phyloP scores from a whole-genome alignment of 805 yeast species.

The Myxozyma monticola region DNA sequence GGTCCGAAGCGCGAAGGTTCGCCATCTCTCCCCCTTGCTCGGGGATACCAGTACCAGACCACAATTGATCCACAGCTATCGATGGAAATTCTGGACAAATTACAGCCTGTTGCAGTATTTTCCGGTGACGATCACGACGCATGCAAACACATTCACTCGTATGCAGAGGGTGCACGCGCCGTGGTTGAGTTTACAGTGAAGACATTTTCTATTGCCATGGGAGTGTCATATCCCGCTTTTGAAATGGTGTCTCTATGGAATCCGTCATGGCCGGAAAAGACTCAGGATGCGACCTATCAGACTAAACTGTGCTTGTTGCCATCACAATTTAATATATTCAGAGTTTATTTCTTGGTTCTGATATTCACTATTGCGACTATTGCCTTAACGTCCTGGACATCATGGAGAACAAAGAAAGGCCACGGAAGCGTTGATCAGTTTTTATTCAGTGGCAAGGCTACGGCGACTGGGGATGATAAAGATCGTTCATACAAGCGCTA shows the following conservation, averaged over 20 bases:
- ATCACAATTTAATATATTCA: constrained; percentile 29
- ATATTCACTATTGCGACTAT: constrained; percentile 17
- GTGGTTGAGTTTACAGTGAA: constrained; percentile 79
- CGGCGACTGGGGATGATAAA: constrained; percentile 1
- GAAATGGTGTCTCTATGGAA: constrained; percentile 67
- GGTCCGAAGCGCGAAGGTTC: constrained; percentile 75
- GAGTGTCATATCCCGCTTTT: constrained; percentile 79
- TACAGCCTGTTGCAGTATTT: constrained; percentile 70
- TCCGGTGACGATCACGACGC: constrained; percentile 98
- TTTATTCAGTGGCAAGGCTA: constrained; percentile 7
- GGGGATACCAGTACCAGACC: constrained; percentile 87
- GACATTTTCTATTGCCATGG: constrained; percentile 91
- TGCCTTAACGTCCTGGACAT: not conserved
- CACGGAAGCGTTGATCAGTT: constrained; percentile 1
- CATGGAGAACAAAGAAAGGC: constrained; percentile 3
- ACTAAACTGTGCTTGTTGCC: constrained; percentile 34
- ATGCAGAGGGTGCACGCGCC: constrained; percentile 28
- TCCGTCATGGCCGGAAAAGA: constrained; percentile 1
- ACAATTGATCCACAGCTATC: constrained; percentile 67
- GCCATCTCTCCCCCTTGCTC: constrained; percentile 62
- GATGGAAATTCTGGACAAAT: constrained; percentile 53
- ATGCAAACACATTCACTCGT: constrained; percentile 68
- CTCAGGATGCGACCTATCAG: constrained; percentile 12
- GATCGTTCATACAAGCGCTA: constrained; percentile 2
- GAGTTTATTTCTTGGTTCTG: constrained; percentile 18